Percentiles rank a stretch among this genome's conserved stretches.
phyloP scores from a whole-genome alignment of 108 stramenopile species.

The Aureococcus anophagefferens region DNA sequence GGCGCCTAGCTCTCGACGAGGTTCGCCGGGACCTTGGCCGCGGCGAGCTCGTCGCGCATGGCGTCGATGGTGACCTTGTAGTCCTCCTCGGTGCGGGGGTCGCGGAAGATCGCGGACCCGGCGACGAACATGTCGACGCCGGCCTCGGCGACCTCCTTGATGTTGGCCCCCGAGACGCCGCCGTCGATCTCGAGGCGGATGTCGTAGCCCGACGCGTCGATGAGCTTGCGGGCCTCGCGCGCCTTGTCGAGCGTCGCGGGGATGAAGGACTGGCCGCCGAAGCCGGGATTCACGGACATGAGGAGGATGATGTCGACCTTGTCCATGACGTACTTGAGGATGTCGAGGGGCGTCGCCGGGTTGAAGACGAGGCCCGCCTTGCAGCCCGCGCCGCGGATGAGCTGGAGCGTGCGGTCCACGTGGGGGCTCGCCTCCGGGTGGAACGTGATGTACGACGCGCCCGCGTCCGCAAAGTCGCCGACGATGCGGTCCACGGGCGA shows the following conservation, averaged over 20 bases:
- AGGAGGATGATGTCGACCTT: constrained; percentile 96
- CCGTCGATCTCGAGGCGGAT: constrained; percentile 95
- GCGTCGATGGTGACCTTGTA: constrained; percentile 90
- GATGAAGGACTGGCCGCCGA: constrained; percentile 93
- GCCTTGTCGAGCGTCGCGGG: constrained; percentile 82
- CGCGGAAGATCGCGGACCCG: constrained; percentile 89
- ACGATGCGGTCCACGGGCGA: constrained; percentile 85
- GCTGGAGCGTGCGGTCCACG: constrained; percentile 84
- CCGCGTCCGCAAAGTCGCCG: constrained; percentile 83
- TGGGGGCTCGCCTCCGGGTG: constrained; percentile 80
- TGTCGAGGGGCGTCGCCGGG: constrained; percentile 85
- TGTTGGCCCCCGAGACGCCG: constrained; percentile 82
- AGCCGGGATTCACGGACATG: constrained; percentile 97
- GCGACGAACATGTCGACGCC: constrained; percentile 98
- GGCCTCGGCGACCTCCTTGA: constrained; percentile 86
- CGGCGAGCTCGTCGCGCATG: constrained; percentile 85
- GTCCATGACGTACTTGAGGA: constrained; percentile 79
- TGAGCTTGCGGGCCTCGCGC: constrained; percentile 82
- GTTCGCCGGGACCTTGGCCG: constrained; percentile 15
- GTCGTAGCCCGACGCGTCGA: constrained; percentile 86
- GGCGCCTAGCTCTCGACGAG: no score
- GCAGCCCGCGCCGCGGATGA: constrained; percentile 87
- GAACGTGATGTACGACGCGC: constrained; percentile 97
- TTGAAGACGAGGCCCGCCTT: constrained; percentile 97
- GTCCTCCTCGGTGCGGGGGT: constrained; percentile 82